These are phyloP conservation scores for Mikania micrantha DNA, from an alignment of 129 eudicot species.

Conservation along the genomic window DNA sequence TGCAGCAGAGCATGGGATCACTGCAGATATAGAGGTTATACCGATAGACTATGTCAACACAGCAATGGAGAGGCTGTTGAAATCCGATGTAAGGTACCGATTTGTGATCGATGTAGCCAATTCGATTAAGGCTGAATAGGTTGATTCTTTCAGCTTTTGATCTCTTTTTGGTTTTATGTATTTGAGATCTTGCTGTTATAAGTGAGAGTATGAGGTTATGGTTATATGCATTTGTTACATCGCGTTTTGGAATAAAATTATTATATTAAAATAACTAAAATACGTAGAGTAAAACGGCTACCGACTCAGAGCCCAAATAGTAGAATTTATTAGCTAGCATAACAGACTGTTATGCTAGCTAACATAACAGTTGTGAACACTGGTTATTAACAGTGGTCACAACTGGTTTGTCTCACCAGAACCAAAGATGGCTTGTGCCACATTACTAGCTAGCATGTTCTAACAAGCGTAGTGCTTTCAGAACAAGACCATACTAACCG, in stretches of 20 bases:
- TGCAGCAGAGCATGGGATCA: slow-evolving; percentile 46
- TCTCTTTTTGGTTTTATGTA: background rate
- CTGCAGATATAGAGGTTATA: slow-evolving; percentile 42
- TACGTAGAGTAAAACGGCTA: too few species aligned
- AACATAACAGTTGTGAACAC: too few species aligned
- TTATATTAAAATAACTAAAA: too few species aligned
- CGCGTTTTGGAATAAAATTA: slow-evolving; percentile 1
- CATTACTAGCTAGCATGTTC: background rate
- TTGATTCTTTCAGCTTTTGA: background rate
- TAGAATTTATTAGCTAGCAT: too few species aligned
- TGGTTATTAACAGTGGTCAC: background rate
- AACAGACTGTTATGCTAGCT: too few species aligned
- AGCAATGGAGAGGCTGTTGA: slow-evolving; percentile 48
- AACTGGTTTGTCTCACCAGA: background rate
- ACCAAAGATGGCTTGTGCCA: background rate
- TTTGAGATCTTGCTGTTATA: background rate
- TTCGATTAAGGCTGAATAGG: slow-evolving; percentile 20
- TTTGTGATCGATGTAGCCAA: slow-evolving; percentile 57
- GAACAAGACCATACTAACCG: too few species aligned
- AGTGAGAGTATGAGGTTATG: background rate
- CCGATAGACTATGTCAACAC: slow-evolving; percentile 52
- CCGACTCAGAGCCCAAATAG: background rate
- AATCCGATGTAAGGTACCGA: slow-evolving; percentile 52
- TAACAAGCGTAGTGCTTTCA: too few species aligned
- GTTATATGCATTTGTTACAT: background rate